A percentile compares a stretch with the other conserved stretches of the same genome.
These are phyloP conservation scores for Aspergillus fumigatus DNA, from an alignment of 2,329 filamentous ascomycete genomes.

Conservation along the genomic window DNA sequence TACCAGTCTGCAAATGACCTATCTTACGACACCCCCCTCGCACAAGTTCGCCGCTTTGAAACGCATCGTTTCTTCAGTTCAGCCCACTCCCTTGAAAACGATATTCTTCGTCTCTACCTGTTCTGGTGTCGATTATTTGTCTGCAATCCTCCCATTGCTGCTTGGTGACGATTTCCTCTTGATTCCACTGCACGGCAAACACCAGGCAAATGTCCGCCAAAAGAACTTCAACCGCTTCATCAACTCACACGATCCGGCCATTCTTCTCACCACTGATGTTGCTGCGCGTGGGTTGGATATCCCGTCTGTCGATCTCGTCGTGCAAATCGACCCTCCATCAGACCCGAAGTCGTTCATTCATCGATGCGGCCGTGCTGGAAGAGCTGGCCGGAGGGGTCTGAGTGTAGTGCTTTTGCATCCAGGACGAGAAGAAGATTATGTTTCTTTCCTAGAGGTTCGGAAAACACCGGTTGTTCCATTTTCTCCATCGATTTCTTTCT, in stretches of 20 bases:
- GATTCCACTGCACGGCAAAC: constrained; percentile 85
- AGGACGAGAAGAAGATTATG: constrained; percentile 83
- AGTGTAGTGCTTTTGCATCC: constrained; percentile 82
- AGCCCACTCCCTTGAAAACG: constrained; percentile 73
- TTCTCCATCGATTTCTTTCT: constrained; percentile 54
- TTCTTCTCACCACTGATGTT: constrained; percentile 89
- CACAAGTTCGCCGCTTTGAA: constrained; percentile 75
- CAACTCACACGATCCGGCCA: constrained; percentile 66
- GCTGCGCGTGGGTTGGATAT: constrained; percentile 89
- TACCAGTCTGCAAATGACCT: constrained; percentile 76
- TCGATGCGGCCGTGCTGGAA: constrained; percentile 59
- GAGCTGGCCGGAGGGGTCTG: constrained; percentile 66
- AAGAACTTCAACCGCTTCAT: constrained; percentile 83
- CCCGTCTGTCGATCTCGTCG: constrained; percentile 82
- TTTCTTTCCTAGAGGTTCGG: constrained; percentile 78
- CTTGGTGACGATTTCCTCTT: constrained; percentile 65
- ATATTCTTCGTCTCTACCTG: constrained; percentile 94
- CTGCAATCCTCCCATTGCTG: constrained; percentile 69
- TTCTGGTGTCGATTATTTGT: constrained; percentile 91
- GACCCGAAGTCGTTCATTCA: constrained; percentile 82
- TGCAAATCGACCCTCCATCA: constrained; percentile 79
- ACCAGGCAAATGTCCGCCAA: constrained; percentile 78
- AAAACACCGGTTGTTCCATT: constrained; percentile 75
- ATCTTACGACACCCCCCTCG: constrained; percentile 68
- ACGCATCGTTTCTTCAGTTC: constrained; percentile 63